phyloP scores from a whole-genome alignment of 768 basidiomycete species.

The Lanmaoa rubissima region DNA sequence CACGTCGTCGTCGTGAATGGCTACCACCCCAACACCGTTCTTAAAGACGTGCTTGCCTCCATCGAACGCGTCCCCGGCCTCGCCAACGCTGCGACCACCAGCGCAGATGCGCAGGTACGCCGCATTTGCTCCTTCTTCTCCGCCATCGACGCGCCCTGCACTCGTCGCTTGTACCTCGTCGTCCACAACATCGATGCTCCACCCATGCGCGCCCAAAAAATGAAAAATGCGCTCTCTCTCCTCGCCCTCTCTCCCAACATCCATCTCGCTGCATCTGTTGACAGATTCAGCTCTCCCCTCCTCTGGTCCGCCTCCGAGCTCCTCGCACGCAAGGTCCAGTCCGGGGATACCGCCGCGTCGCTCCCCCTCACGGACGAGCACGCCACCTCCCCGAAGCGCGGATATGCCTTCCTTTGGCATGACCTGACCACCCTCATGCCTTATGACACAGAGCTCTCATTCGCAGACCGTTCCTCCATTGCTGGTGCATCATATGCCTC shows the following conservation, averaged over 20 bases:
- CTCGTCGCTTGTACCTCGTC: conserved; percentile 65
- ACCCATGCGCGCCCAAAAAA: conserved; percentile 59
- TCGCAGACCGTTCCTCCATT: conserved; percentile 62
- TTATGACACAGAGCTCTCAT: conserved; percentile 77
- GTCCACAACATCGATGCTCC: conserved; percentile 89
- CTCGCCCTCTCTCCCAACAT: conserved; percentile 74
- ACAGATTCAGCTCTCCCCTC: conserved; percentile 81
- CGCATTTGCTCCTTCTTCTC: conserved; percentile 67
- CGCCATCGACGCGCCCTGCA: conserved; percentile 28
- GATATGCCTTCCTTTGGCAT: conserved; percentile 83
- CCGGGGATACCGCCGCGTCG: background rate
- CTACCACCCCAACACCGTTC: conserved; percentile 62
- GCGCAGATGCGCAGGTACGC: conserved; percentile 60
- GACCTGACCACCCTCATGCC: conserved; percentile 83
- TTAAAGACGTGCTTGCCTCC: conserved; percentile 66
- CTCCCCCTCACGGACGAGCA: background rate
- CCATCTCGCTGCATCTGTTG: conserved; percentile 81
- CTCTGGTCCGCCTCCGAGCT: conserved; percentile 77
- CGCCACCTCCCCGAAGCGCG: conserved; percentile 34
- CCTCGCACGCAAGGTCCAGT: conserved; percentile 46
- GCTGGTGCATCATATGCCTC: conserved; percentile 45
- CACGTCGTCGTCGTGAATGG: conserved; percentile 79
- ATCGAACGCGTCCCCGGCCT: conserved; percentile 44
- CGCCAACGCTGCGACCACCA: conserved; percentile 7
- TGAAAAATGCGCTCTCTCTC: conserved; percentile 64